Base-by-base conservation (phyloP, 2,329 filamentous ascomycete genomes). In the Colletotrichum sp. region DNA sequence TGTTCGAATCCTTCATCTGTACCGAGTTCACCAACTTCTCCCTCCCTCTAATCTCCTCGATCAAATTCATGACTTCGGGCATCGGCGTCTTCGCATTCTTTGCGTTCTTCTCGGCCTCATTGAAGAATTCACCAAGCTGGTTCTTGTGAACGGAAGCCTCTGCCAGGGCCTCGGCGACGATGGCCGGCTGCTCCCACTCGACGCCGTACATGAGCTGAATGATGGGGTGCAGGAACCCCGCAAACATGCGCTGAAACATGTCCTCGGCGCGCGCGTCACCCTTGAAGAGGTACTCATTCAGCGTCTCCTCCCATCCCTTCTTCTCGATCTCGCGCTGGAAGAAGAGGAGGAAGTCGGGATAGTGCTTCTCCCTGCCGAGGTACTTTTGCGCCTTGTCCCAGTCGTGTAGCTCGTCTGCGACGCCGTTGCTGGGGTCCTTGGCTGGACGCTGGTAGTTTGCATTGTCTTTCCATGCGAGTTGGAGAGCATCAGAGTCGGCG, bases 161-260 rank as follows among this genome's bases (percentile, higher is more conserved):
- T 1, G 96, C 95, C 21, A 98, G 90, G 1, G 87, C 95, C 84
- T 96, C 91, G 7, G 95, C 95, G 32, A 98, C 89, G 74, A 98
- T 92, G 48, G 94, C 94, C 3, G 95, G 95, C 81, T 98, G 95
- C 12, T 89, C 83, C 86, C 95, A 98, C 81, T 98, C 95, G 43
- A 98, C 82, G 6, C 94, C 96, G 81, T 95, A 98, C 64, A 95
- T 94, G 24, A 98, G 89, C 81, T 98, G 95, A 77, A 98, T 96
- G 18, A 97, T 85, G 3, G 95, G 95, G 80, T 98, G 95, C 3
- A 96, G 79, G 77, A 96, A 89, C 1, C 92, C 93, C 18, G 89
- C 90, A 80, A 91, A 95, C 80, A 96, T 85, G 21, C 95, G 89
- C 3, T 88, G 87, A 4, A 96, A 85, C 87, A 98, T 86, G 76